These are phyloP conservation scores for Berberis vulgaris DNA, from an alignment of 164 flowering plant genomes.

Conservation along the genomic window DNA sequence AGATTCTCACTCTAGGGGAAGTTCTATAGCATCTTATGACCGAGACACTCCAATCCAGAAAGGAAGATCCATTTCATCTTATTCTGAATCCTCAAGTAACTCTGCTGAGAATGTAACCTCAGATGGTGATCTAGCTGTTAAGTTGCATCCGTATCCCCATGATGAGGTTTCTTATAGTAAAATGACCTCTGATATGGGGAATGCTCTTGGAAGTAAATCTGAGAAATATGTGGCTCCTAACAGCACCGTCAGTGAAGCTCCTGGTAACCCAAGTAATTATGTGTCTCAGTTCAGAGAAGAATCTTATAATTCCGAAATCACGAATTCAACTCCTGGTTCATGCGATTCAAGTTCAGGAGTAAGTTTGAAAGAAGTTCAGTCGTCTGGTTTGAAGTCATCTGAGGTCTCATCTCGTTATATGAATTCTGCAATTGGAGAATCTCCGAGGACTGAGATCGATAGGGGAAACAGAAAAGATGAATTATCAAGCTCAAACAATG, in stretches of 20 bases:
- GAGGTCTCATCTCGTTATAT: too few species aligned
- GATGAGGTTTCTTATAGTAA: conserved; percentile 18
- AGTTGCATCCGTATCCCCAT: conserved; percentile 19
- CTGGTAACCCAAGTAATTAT: conserved; percentile 6
- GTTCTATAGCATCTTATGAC: conserved; percentile 48
- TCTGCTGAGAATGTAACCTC: conserved; percentile 23
- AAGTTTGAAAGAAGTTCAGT: conserved; percentile 10
- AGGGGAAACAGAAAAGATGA: conserved; percentile 2
- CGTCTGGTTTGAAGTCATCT: background rate
- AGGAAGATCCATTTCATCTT: conserved; percentile 31
- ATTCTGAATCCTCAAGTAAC: conserved; percentile 33
- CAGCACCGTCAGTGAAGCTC: conserved; percentile 10
- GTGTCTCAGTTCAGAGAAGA: conserved; percentile 25
- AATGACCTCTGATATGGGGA: conserved; percentile 11
- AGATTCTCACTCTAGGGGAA: conserved; percentile 51
- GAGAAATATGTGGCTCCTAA: conserved; percentile 11
- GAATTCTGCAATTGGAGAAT: conserved; percentile 1
- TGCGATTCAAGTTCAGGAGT: conserved; percentile 14
- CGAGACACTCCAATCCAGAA: conserved; percentile 33
- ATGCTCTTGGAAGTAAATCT: conserved; percentile 12
- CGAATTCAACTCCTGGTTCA: conserved; percentile 13
- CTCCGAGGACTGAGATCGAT: conserved; percentile 8
- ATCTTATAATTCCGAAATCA: conserved; percentile 18
- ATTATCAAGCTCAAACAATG: conserved; percentile 7
- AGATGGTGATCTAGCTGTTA: conserved; percentile 30